Conservation (phyloP, 352 stramenopile species). For the Phytophthora citrophthora region DNA sequence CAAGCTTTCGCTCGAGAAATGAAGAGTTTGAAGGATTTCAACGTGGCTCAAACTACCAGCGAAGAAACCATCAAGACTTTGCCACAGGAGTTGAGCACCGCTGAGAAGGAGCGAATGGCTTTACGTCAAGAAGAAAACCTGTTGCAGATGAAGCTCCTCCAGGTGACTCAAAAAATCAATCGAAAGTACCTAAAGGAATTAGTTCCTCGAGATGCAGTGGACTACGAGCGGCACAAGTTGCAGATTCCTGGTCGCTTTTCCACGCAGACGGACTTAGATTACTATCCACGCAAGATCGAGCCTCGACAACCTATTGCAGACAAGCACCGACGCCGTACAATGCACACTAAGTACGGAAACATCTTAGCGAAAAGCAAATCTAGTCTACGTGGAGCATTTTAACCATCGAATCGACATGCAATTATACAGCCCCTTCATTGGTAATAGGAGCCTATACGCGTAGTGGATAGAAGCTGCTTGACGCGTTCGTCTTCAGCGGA, state of each 20-base stretch:
- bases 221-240: slow-evolving; percentile 53
- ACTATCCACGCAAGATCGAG: slow-evolving; percentile 55
- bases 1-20: slow-evolving; percentile 25
- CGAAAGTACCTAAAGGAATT: slow-evolving; percentile 76
- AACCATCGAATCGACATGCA: not conserved
- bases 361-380: slow-evolving; percentile 55
- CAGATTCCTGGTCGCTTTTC: slow-evolving; percentile 65
- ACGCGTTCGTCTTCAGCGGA: slow-evolving; percentile 68
- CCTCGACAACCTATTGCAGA: slow-evolving; percentile 52
- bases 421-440: slow-evolving; percentile 34
- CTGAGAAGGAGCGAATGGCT: slow-evolving; percentile 27
- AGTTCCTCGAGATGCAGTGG: slow-evolving; percentile 22
- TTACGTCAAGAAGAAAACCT: slow-evolving; percentile 42
- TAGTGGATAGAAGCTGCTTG: slow-evolving; percentile 60
- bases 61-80: no score
- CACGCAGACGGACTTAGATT: slow-evolving; percentile 70
- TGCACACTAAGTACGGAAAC: slow-evolving; percentile 79
- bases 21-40: slow-evolving; percentile 27
- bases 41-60: slow-evolving; percentile 14
- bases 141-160: slow-evolving; percentile 60
- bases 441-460: slow-evolving; percentile 69
- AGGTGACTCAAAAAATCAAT: slow-evolving; percentile 70
- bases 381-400: slow-evolving; percentile 69
- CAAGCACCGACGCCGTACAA: slow-evolving; percentile 51
- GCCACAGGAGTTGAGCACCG: slow-evolving; percentile 3